Evolutionary conservation across 305 asterid species (phyloP).

Genomic region (Solanum hybrid): DNA sequence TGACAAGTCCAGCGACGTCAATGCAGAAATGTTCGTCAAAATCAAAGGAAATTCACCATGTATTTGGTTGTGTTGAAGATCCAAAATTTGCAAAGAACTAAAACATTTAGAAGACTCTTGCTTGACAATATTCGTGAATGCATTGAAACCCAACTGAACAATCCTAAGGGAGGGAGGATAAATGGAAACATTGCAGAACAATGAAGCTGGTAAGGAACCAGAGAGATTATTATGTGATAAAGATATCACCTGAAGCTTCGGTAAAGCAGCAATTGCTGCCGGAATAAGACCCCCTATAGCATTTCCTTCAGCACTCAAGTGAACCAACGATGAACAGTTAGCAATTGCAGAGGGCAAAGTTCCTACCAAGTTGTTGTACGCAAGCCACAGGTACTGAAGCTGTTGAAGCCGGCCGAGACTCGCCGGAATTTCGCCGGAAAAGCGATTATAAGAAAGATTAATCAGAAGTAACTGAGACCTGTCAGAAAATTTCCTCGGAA

Average conservation of each 20-base stretch:
- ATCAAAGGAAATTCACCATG: constrained; percentile 35
- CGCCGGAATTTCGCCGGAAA: constrained; percentile 57
- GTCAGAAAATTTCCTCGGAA: constrained; percentile 25
- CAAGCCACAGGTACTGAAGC: constrained; percentile 53
- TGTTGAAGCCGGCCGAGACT: constrained; percentile 40
- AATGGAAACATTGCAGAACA: constrained; percentile 45
- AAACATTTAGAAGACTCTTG: constrained; percentile 18
- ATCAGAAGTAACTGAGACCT: constrained; percentile 33
- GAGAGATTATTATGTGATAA: constrained; percentile 44
- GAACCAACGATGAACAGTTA: constrained; percentile 57
- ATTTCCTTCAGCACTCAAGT: constrained; percentile 61
- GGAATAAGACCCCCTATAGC: constrained; percentile 56
- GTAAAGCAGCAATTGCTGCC: constrained; percentile 39
- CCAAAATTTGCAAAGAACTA: constrained; percentile 44
- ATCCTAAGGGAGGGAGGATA: constrained; percentile 37
- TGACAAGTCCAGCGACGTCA: constrained; percentile 48
- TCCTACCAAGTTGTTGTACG: constrained; percentile 42
- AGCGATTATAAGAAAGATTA: constrained; percentile 42
- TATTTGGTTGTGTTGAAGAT: constrained; percentile 39
- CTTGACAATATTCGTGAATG: constrained; percentile 35
- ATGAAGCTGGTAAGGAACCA: constrained; percentile 44
- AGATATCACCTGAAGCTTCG: constrained; percentile 43
- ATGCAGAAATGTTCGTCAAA: constrained; percentile 25
- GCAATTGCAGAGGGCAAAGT: constrained; percentile 61
- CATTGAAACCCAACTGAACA: constrained; percentile 54